Base-by-base conservation (phyloP, 2,329 filamentous ascomycete genomes). In the Didymella sp. region DNA sequence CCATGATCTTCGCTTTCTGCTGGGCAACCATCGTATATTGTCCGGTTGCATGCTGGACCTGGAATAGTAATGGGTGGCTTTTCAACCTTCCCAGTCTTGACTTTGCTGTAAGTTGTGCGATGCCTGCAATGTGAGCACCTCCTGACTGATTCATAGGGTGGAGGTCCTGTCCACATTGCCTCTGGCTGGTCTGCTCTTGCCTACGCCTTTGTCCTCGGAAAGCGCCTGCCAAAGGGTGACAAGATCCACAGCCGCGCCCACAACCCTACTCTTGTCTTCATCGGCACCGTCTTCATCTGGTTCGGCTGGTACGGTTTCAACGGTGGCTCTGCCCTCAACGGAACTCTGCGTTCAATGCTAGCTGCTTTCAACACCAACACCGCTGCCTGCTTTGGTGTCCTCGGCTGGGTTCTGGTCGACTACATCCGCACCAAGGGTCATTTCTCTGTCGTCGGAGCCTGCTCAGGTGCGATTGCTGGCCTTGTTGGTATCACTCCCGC, bases 11-110 rank as follows among this genome's bases (percentile, higher is more conserved):
- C 60, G 78, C 81, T 21, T 85, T 88, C 69, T 82, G 78, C 66
- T 88, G 86, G 86, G 84, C 85, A 0, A 88, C 86, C 0, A 79
- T 88, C 51, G 86, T 88, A 2, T 88, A 88, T 73, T 88, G 81
- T 62, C 81, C 82, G 0, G 82, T 88, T 31, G 86, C 86, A 0
- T 86, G 82, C 75, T 88, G 86, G 85, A 87, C 85, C 4, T 89
- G 87, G 87, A 89, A 89, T 65, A 68, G 81, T n/a, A 66, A 82
- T 49, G 86, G 87, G 11, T 89, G 87, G 86, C 76, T 89, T 0
- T 87, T 79, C 72, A 84, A 87, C 21, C 80, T 88, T 2, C 82
- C 83, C 1, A 80, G 82, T 0, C 79, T 85, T 58, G 85, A 88
- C 67, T 87, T 85, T 51, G 85, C 85, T 13, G 85, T 57, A 52